Evolutionary conservation across 2,329 filamentous ascomycete genomes (phyloP), one percentile per base, ranked within the genome.

Genomic region (Aspergillus awamori): DNA sequence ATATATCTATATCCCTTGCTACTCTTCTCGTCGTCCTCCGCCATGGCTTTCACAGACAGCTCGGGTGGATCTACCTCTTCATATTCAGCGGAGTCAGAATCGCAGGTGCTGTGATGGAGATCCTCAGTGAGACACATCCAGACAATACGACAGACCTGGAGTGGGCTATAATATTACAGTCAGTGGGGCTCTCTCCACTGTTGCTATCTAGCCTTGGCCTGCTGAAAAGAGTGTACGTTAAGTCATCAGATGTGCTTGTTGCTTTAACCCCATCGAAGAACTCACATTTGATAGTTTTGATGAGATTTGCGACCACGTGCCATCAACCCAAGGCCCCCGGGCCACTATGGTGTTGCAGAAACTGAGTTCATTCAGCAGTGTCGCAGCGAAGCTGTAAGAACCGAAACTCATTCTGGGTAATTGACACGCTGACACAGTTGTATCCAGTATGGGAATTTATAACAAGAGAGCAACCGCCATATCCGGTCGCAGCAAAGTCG

Each of bases 41-140:
- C 24, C 54, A 57, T 26, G 54, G 54, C 28, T 36, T 57, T 20
- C 54, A 57, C 54, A 57, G 22, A 22, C 54, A 45, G 30, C 38
- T 57, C 15, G 54, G 54, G 20, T 57, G 54, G 54, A 49, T 49
- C 24, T 57, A 57, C 15, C 54, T 57, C 54, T 57, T 28, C 28
- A 57, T 57, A 15, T 57, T 57, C 28, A 20, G 54, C n/a, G 54
- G 13, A 8, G 8, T 57, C 2, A n/a, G 54, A 7, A 47, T 57
- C 15, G 54, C 4, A 7, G 54, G 54, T 24, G 54, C 54, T 8
- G 26, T 49, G 22, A 24, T 57, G n/a, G 39, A 45, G 39, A 57
- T 57, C 5, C 41, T 57, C 39, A 57, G 54, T 26, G 24, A 57
- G 5, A 39, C 11, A 5, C 24, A 57, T n/a, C 54, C 54, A 1